Evolutionary conservation across 768 basidiomycete species (phyloP).

Genomic region (Flagelloscypha sp.): DNA sequence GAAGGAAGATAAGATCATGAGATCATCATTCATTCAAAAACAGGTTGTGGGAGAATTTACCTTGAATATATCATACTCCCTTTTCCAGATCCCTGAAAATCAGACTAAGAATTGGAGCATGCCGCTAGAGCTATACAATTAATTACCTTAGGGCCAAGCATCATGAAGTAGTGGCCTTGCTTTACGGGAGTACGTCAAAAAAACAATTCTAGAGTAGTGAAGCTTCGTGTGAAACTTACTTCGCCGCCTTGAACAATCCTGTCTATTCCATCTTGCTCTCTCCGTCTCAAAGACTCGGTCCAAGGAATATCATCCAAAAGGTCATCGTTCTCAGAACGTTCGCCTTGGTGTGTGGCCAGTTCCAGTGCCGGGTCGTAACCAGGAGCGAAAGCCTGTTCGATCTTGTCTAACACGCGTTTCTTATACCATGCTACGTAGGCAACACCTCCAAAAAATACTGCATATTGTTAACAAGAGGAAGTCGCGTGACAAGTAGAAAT

Average conservation of each 20-base stretch:
- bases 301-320: constrained; percentile 31
- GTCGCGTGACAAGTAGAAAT: constrained; percentile 1
- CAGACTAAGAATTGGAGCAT: constrained; percentile 8
- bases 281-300: constrained; percentile 58
- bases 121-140: constrained; percentile 1
- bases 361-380: constrained; percentile 83
- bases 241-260: constrained; percentile 69
- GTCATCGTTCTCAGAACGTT: constrained; percentile 22
- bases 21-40: too few relatives aligned
- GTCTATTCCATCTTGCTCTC: constrained; percentile 72
- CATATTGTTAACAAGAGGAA: constrained; percentile 2
- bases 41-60: too few relatives aligned
- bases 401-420: constrained; percentile 74
- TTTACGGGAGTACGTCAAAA: too few relatives aligned
- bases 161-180: constrained; percentile 63
- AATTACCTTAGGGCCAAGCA: constrained; percentile 69
- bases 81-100: constrained; percentile 63
- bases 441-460: constrained; percentile 65
- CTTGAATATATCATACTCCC: constrained; percentile 78
- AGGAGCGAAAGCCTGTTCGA: constrained; percentile 66
- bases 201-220: background rate
- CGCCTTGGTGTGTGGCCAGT: constrained; percentile 44
- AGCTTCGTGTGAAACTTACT: constrained; percentile 2
- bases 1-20: too few relatives aligned
- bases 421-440: constrained; percentile 78